Conservation (phyloP, 2,329 filamentous ascomycete species). For the Fusarium begoniae region DNA sequence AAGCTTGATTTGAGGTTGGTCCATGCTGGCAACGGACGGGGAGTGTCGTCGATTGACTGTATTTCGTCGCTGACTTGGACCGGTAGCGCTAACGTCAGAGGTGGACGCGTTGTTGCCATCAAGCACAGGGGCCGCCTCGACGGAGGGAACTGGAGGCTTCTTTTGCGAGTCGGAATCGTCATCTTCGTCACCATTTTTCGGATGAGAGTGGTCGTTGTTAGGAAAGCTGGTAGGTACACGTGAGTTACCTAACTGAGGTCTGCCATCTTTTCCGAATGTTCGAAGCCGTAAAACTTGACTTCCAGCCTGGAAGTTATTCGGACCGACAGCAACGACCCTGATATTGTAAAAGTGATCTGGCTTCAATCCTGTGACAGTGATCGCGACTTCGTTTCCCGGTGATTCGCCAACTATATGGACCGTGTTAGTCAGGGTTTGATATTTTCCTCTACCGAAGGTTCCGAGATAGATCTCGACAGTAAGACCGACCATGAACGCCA, state of each 20-base stretch:
- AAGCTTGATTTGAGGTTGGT: constrained; percentile 58
- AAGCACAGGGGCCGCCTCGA: constrained; percentile 70
- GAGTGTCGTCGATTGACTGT: constrained; percentile 81
- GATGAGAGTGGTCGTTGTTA: constrained; percentile 59
- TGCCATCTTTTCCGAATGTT: constrained; percentile 74
- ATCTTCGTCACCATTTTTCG: constrained; percentile 53
- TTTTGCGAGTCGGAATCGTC: constrained; percentile 59
- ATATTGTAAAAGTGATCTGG: constrained; percentile 93
- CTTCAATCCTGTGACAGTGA: constrained; percentile 87
- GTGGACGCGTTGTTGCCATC: constrained; percentile 68
- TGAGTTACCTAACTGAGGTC: constrained; percentile 66
- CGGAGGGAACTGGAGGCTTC: constrained; percentile 60
- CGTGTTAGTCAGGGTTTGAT: constrained; percentile 21
- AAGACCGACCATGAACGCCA: constrained; percentile 79
- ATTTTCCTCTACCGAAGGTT: not conserved
- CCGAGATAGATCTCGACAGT: constrained; percentile 1
- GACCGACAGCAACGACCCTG: constrained; percentile 88
- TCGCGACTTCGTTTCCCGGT: constrained; percentile 62
- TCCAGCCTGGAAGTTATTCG: constrained; percentile 90
- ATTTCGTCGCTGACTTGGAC: constrained; percentile 51
- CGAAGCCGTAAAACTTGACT: constrained; percentile 86
- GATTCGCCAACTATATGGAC: constrained; percentile 78
- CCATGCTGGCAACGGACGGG: constrained; percentile 70
- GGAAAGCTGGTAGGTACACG: constrained; percentile 66
- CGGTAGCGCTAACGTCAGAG: constrained; percentile 68